Evolutionary conservation across 352 stramenopile species (phyloP).

Genomic region (Elongisporangium anandrum): DNA sequence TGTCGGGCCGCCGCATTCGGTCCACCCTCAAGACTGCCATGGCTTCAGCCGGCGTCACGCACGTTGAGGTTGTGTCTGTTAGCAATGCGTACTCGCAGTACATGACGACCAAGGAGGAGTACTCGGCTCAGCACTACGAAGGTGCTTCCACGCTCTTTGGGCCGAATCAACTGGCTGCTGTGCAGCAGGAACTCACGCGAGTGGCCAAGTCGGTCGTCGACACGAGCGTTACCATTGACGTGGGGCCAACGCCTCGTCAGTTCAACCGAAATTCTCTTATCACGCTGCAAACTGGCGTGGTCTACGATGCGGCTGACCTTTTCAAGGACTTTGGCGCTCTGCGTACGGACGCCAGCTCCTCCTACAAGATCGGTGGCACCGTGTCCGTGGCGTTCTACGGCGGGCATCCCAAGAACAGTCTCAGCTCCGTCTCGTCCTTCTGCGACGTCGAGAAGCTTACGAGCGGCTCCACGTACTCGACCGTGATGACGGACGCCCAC

Average conservation of each 20-base stretch:
- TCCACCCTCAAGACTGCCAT: slow-evolving; percentile 23
- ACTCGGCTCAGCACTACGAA: slow-evolving; percentile 62
- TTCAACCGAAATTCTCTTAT: slow-evolving; percentile 29
- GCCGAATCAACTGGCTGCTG: slow-evolving; percentile 48
- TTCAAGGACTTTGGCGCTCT: slow-evolving; percentile 20
- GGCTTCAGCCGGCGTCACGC: slow-evolving; percentile 13
- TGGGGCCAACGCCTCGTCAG: slow-evolving; percentile 27
- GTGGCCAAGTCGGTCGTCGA: slow-evolving; percentile 29
- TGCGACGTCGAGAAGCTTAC: slow-evolving; percentile 39
- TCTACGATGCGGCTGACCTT: slow-evolving; percentile 21
- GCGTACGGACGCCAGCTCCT: slow-evolving; percentile 14
- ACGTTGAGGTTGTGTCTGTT: slow-evolving; percentile 48
- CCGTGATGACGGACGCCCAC: slow-evolving; percentile 42
- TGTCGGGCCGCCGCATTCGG: slow-evolving; percentile 47
- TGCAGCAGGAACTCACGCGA: slow-evolving; percentile 47
- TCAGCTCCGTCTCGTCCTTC: slow-evolving; percentile 35
- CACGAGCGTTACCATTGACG: slow-evolving; percentile 15
- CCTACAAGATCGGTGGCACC: slow-evolving; percentile 25
- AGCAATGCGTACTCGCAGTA: slow-evolving; percentile 67
- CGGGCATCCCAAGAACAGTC: slow-evolving; percentile 38
- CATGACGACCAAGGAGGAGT: slow-evolving; percentile 61
- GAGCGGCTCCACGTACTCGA: slow-evolving; percentile 15
- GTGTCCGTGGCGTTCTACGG: slow-evolving; percentile 37
- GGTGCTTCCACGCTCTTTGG: slow-evolving; percentile 69
- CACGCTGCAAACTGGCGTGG: slow-evolving; percentile 29